Base-by-base conservation (phyloP, 208 protist genomes). In the Hexamita inflata region DNA sequence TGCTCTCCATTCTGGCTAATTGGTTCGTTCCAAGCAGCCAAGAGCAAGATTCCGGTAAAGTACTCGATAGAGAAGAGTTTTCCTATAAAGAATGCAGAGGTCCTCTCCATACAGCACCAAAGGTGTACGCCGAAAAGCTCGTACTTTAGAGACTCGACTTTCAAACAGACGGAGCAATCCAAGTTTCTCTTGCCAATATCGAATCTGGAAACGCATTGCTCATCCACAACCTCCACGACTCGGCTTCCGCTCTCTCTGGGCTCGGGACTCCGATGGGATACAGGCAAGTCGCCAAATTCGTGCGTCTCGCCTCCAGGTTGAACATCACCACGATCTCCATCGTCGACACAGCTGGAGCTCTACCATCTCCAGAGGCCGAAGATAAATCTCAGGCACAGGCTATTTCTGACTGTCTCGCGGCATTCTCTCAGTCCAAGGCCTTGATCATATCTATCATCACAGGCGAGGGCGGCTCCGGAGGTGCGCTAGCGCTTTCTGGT, bases 401-500 rank as follows among this genome's bases (percentile, higher is more conserved):
- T 30, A 70, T 70, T 45, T 24, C 32, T 42, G 32, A 70, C 19
- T 70, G 64, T n/a, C 35, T 70, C 7, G 11, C n/a, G n/a, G 40
- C 9, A 15, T 70, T 70, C n/a, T 4, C 26, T 19, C 4, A 9
- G 24, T 15, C 38, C 9, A 11, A 15, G 15, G 35, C 9, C n/a
- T 38, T 38, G 4, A 81, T 83, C 58, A 64, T 85, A 9, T 64
- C 75, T 24, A 35, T 80, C 30, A 78, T 83, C 15, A 58, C 84
- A 11, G 81, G 81, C 24, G 81, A 83, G 74, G 81, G 81, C 29
- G 81, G 81, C 13, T 81, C 70, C 26, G 81, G 81, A 1, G 80
- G 81, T 38, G 81, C 81, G 24, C 53, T 83, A 24, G 81, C 78
- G 9, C 7, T 83, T n/a, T 81, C 42, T 34, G 84, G 82, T 11